These are phyloP conservation scores for Hymenoscyphus repandus DNA, from an alignment of 2,329 filamentous ascomycete species.

Conservation along the genomic window DNA sequence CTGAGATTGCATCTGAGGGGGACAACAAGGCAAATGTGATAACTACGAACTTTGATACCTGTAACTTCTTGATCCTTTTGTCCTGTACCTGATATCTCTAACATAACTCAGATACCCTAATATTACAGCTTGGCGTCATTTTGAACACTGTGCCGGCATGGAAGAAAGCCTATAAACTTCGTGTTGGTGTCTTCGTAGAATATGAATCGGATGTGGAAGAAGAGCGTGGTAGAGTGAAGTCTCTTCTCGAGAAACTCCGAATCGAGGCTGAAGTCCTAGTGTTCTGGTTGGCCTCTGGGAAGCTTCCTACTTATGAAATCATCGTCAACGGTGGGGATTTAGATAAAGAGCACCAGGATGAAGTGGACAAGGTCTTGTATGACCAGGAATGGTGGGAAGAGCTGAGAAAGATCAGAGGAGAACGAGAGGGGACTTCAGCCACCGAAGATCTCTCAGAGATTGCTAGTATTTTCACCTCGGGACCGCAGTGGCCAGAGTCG, in stretches of 20 bases:
- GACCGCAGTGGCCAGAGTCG: constrained; percentile 45
- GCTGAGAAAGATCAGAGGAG: constrained; percentile 51
- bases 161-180: constrained; percentile 66
- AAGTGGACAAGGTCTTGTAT: constrained; percentile 61
- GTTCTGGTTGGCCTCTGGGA: constrained; percentile 73
- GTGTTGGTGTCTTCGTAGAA: constrained; percentile 83
- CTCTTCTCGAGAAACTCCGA: constrained; percentile 71
- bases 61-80: constrained; percentile 40
- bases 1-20: constrained; percentile 65
- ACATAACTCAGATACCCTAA: constrained; percentile 57
- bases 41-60: constrained; percentile 89
- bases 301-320: constrained; percentile 66
- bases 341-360: constrained; percentile 49
- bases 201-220: constrained; percentile 81
- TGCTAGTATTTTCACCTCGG: constrained; percentile 36
- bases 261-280: constrained; percentile 77
- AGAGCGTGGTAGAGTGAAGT: constrained; percentile 65
- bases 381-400: constrained; percentile 82
- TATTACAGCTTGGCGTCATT: constrained; percentile 81
- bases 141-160: constrained; percentile 75
- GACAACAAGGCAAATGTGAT: constrained; percentile 60
- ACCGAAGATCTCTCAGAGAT: constrained; percentile 41
- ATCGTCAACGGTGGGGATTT: constrained; percentile 67
- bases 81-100: not conserved
- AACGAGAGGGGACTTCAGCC: constrained; percentile 28